A percentile compares a stretch with the other conserved stretches of the same genome.
Evolutionary conservation across 108 stramenopile species (phyloP).

Genomic region (Phaeodactylum tricornutum): DNA sequence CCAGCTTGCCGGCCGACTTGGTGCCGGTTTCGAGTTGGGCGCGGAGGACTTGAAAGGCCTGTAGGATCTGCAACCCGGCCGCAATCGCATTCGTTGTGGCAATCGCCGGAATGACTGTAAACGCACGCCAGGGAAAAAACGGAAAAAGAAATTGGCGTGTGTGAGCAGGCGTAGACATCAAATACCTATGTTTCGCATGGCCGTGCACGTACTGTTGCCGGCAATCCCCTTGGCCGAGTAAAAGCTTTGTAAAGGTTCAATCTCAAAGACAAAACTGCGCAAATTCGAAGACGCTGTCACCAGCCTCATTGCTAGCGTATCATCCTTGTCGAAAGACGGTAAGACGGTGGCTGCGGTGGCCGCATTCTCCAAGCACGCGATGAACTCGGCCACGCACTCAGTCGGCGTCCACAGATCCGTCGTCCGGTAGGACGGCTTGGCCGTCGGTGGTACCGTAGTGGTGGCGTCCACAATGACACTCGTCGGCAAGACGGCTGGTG

Average conservation of each 20-base stretch:
- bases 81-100: conserved; percentile 99
- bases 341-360: conserved; percentile 14
- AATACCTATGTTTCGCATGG: no score
- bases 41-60: conserved; percentile 61
- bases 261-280: conserved; percentile 82
- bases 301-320: conserved; percentile 88
- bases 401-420: conserved; percentile 44
- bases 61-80: conserved; percentile 80
- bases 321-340: conserved; percentile 91
- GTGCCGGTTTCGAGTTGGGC: conserved; percentile 22
- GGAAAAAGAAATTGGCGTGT: background rate
- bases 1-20: conserved; percentile 3
- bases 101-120: conserved; percentile 98
- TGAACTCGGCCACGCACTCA: conserved; percentile 17
- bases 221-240: conserved; percentile 97
- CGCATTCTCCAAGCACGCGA: conserved; percentile 21
- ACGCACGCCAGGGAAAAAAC: no score
- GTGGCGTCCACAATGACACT: conserved; percentile 7
- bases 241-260: conserved; percentile 69
- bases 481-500: conserved; percentile 28
- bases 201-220: conserved; percentile 94
- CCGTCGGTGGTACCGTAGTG: conserved; percentile 43
- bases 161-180: no score
- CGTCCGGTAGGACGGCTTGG: conserved; percentile 16
- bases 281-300: conserved; percentile 92